Base-by-base conservation (phyloP, 2,329 filamentous ascomycete species). In the Diaporthe velutina region DNA sequence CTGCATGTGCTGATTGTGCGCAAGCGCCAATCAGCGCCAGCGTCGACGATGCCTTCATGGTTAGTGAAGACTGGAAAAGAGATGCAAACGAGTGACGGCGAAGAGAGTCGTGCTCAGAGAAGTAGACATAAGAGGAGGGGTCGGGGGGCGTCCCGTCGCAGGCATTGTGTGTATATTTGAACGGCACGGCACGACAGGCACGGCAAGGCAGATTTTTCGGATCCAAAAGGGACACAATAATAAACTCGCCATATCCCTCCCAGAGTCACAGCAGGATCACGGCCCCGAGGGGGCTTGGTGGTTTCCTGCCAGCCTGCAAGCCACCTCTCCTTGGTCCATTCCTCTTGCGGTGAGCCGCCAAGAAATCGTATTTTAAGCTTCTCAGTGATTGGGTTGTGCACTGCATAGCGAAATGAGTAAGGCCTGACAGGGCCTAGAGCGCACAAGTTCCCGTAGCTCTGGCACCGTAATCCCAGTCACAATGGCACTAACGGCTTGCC, bases 351-450 rank as follows among this genome's bases (percentile, higher is more conserved):
- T 35, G 33, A 38, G 45, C 30, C 25, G 66, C 67, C 52, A 74
- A 71, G 70, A 28, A 52, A 19, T 68, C 54, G 58, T 71, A 68
- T 50, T 70, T 76, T 74, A 76, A 76, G 72, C 67, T 76, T 74
- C 72, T 48, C 54, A 40, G 30, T 58, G 17, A 70, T 72, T 74
- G 72, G 70, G 72, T 48, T 74, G 19, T 25, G 30, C 42, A 28
- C 17, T 60, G 17, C 13, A 17, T 68, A 74, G 67, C 68, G 72
- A 74, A 30, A 76, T 76, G 67, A 71, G 55, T 55, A 25, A 55
- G 45, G 54, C 72, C 58, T 38, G n/a, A 55, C 19, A 64, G 70
- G 57, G 57, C 57, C 70, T 72, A 64, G 54, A 61, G 64, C 64
- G 35, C n/a, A 28, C 17, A 28, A 54, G 22, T 22, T 40, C 64